Evolutionary conservation across 371 early-diverging fungal species (phyloP).

Genomic region (Mucor circinelloides): DNA sequence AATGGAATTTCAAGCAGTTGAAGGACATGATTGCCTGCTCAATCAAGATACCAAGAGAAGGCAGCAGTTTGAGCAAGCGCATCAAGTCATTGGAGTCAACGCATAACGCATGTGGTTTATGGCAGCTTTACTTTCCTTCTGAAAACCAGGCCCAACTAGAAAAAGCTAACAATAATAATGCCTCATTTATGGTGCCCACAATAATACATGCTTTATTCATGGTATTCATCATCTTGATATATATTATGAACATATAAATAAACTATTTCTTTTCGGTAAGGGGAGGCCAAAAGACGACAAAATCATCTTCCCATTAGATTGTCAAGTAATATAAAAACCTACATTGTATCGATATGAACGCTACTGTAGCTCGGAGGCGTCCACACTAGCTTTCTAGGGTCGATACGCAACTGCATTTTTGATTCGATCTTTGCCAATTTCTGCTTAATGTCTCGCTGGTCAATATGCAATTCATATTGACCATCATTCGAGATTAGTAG

Average conservation of each 20-base stretch:
- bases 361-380: background rate
- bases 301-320: background rate
- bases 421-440: background rate
- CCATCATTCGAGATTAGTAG: conserved; percentile 29
- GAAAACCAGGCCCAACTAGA: background rate
- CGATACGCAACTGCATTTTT: background rate
- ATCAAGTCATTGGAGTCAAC: background rate
- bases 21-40: background rate
- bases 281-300: no score
- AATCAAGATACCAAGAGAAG: background rate
- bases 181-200: no score
- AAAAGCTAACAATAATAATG: background rate
- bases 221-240: background rate
- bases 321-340: background rate
- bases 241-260: background rate
- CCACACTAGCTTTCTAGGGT: conserved; percentile 9
- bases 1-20: background rate
- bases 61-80: background rate
- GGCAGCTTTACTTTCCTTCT: background rate
- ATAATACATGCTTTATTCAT: background rate
- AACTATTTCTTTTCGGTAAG: background rate
- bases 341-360: background rate
- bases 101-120: background rate
- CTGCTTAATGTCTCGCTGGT: background rate
- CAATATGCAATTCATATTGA: background rate